These are phyloP conservation scores for Hibiscus syriacus DNA, from an alignment of 345 rosid species.

Conservation along the genomic window DNA sequence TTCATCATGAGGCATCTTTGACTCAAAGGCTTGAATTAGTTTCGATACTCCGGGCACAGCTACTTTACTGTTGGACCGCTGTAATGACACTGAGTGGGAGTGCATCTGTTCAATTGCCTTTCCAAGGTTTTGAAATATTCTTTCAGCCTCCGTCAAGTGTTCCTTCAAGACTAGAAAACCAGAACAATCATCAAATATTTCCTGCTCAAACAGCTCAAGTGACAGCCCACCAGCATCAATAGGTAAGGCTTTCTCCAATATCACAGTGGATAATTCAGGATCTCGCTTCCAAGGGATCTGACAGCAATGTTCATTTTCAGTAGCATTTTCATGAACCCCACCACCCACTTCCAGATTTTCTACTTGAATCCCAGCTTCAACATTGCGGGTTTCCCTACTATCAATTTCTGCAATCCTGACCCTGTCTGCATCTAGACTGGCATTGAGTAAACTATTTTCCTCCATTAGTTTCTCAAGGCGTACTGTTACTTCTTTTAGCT, in stretches of 20 bases:
- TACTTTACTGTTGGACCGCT: constrained; percentile 32
- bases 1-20: constrained; percentile 50
- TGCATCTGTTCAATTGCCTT: constrained; percentile 43
- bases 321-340: constrained; percentile 13
- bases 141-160: constrained; percentile 48
- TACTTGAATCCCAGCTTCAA: constrained; percentile 22
- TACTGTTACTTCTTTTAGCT: constrained; percentile 30
- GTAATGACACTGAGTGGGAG: constrained; percentile 23
- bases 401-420: constrained; percentile 32
- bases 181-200: constrained; percentile 29
- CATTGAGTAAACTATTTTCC: constrained; percentile 40
- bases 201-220: constrained; percentile 18
- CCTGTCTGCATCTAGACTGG: constrained; percentile 31
- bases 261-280: constrained; percentile 12
- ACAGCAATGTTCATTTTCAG: constrained; percentile 20
- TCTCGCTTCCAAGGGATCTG: constrained; percentile 17
- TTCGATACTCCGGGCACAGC: constrained; percentile 53
- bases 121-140: constrained; percentile 49
- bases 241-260: constrained; percentile 12
- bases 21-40: constrained; percentile 77
- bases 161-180: constrained; percentile 36
- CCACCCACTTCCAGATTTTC: constrained; percentile 16
- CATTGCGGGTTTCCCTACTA: constrained; percentile 21
- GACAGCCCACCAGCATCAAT: constrained; percentile 9
- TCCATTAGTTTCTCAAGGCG: constrained; percentile 41